Evolutionary conservation across 768 basidiomycete species (phyloP).

Genomic region (Russula brevipes): DNA sequence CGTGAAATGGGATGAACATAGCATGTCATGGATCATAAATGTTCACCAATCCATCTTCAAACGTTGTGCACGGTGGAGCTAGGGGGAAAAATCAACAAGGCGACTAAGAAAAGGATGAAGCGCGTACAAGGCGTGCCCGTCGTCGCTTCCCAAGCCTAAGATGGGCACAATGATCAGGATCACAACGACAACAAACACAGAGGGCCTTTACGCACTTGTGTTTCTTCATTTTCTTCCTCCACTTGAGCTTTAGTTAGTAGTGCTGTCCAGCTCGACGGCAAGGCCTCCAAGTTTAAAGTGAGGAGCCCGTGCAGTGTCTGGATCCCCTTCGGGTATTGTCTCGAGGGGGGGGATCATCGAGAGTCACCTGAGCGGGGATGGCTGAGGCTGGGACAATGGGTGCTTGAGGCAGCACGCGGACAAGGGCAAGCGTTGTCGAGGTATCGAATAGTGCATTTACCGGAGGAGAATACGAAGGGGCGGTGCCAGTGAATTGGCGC

Average conservation of each 20-base stretch:
- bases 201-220: slow-evolving; percentile 65
- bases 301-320: slow-evolving; percentile 73
- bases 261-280: slow-evolving; percentile 69
- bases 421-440: slow-evolving; percentile 6
- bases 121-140: slow-evolving; percentile 50
- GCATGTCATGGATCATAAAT: not conserved
- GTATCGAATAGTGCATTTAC: slow-evolving; percentile 48
- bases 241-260: slow-evolving; percentile 81
- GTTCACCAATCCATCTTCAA: slow-evolving; percentile 23
- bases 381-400: slow-evolving; percentile 22
- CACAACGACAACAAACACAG: slow-evolving; percentile 8
- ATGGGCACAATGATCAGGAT: not conserved
- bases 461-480: slow-evolving; percentile 64
- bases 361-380: slow-evolving; percentile 22
- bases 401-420: not conserved
- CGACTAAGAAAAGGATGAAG: not conserved
- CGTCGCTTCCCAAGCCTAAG: slow-evolving; percentile 82
- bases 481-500: slow-evolving; percentile 81
- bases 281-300: slow-evolving; percentile 57
- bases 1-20: not conserved
- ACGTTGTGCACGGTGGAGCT: slow-evolving; percentile 24
- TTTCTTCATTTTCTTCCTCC: slow-evolving; percentile 93
- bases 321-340: slow-evolving; percentile 63
- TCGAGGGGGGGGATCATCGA: slow-evolving; percentile 42
- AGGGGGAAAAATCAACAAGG: not conserved